Conservation (phyloP, 306 rosid species). For the Lathyrus sativus region DNA sequence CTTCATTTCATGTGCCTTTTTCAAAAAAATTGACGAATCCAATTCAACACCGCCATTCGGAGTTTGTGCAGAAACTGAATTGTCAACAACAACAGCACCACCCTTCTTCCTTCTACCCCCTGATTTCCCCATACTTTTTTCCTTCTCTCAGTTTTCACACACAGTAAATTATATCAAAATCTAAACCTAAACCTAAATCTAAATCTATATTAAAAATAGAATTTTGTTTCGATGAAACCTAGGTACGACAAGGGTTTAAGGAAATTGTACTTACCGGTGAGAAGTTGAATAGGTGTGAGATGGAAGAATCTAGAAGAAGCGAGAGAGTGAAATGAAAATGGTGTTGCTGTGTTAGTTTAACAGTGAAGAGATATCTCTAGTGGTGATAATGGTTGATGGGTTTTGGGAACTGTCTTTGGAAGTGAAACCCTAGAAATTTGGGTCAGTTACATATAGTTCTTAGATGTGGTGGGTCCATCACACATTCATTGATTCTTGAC, state of each 20-base stretch:
- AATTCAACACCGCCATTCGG: constrained; percentile 69
- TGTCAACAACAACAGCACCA: constrained; percentile 56
- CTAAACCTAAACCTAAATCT: constrained; percentile 18
- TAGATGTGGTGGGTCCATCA: constrained; percentile 32
- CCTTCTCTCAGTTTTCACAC: neutral
- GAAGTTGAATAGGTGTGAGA: constrained; percentile 21
- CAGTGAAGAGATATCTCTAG: neutral
- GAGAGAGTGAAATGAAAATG: neutral
- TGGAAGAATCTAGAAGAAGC: constrained; percentile 32
- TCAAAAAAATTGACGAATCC: constrained; percentile 80
- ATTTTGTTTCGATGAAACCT: constrained; percentile 20
- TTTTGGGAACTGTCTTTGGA: constrained; percentile 28
- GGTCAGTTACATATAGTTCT: constrained; percentile 27
- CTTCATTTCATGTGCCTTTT: constrained; percentile 89
- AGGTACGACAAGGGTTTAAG: constrained; percentile 1
- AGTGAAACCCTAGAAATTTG: constrained; percentile 53
- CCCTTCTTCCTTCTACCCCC: constrained; percentile 91
- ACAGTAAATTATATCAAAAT: constrained; percentile 6
- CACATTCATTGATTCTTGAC: neutral
- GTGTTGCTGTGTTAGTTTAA: neutral
- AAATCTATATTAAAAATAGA: constrained; percentile 2
- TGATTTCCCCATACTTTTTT: constrained; percentile 78
- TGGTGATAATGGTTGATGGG: constrained; percentile 24
- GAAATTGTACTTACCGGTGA: constrained; percentile 47
- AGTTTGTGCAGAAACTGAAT: constrained; percentile 38